A percentile compares a stretch with the other conserved stretches of the same genome.
Evolutionary conservation across 257 asterid genomes (phyloP).

Genomic region (Primulina tabacum): DNA sequence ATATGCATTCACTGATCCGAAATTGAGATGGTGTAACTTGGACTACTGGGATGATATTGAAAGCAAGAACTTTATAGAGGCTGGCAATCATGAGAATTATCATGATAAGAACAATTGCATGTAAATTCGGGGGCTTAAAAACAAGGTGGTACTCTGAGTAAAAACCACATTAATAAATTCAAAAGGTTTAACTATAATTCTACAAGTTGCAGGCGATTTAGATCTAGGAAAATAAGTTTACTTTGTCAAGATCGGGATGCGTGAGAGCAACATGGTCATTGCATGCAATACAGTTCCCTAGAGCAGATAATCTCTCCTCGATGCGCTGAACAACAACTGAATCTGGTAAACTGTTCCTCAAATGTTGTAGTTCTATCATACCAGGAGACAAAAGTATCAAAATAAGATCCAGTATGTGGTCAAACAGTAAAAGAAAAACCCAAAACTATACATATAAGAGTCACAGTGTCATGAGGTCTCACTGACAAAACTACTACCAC

Average conservation of each 20-base stretch:
- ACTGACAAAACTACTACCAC: neutral
- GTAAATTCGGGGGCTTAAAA: no score
- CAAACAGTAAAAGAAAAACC: neutral
- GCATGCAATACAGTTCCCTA: conserved; percentile 90
- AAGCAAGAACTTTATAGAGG: neutral
- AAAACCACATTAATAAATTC: no score
- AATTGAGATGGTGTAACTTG: neutral
- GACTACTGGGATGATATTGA: neutral
- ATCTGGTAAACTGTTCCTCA: conserved; percentile 86
- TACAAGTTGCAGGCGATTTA: neutral
- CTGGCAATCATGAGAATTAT: no score
- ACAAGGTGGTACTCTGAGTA: no score
- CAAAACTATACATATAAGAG: neutral
- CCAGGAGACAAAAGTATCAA: conserved; percentile 5
- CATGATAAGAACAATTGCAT: neutral
- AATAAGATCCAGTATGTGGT: conserved; percentile 18
- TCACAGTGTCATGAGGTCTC: neutral
- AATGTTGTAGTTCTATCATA: conserved; percentile 71
- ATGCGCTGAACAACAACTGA: conserved; percentile 87
- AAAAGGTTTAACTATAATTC: neutral
- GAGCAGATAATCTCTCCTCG: conserved; percentile 85
- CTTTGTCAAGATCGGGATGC: conserved; percentile 86
- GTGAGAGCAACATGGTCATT: conserved; percentile 94
- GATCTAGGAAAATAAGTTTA: conserved; percentile 24
- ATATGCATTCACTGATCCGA: neutral